A percentile compares a stretch with the other conserved stretches of the same genome.
phyloP scores from a whole-genome alignment of 108 stramenopile species.

The Poteriospumella lacustris region DNA sequence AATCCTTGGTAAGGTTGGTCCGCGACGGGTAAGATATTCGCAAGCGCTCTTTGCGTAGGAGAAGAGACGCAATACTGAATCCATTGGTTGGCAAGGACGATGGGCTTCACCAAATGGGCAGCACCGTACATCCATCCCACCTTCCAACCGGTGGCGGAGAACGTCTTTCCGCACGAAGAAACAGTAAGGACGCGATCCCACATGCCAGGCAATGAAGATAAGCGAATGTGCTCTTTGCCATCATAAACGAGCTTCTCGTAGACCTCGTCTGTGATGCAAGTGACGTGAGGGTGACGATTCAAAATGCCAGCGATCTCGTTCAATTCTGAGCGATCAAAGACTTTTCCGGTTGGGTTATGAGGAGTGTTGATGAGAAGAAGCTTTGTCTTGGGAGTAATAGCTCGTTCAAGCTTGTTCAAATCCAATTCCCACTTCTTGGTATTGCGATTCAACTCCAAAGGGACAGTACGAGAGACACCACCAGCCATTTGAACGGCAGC shows the following conservation, averaged over 20 bases:
- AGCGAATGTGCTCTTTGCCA: slow-evolving; percentile 65
- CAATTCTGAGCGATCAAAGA: slow-evolving; percentile 75
- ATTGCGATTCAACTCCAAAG: slow-evolving; percentile 34
- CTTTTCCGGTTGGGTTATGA: slow-evolving; percentile 91
- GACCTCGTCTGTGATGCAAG: slow-evolving; percentile 90
- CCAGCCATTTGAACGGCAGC: slow-evolving; percentile 29
- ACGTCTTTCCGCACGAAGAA: slow-evolving; percentile 96
- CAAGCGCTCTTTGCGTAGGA: slow-evolving; percentile 83
- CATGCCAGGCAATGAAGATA: slow-evolving; percentile 76
- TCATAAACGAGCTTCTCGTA: slow-evolving; percentile 96
- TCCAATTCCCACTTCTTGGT: slow-evolving; percentile 75
- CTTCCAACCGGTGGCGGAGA: slow-evolving; percentile 97
- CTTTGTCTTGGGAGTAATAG: slow-evolving; percentile 72
- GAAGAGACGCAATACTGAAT: slow-evolving; percentile 94
- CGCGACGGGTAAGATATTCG: slow-evolving; percentile 65
- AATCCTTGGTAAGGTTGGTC: slow-evolving; percentile 75
- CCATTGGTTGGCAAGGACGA: slow-evolving; percentile 73
- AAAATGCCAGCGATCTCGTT: slow-evolving; percentile 70
- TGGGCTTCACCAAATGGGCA: slow-evolving; percentile 57
- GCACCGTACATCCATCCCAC: slow-evolving; percentile 96
- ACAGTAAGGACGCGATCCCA: slow-evolving; percentile 85
- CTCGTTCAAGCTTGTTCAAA: slow-evolving; percentile 56
- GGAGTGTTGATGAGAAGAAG: slow-evolving; percentile 91
- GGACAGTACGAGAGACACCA: slow-evolving; percentile 33
- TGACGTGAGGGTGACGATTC: slow-evolving; percentile 60